Conservation (phyloP, 495 filamentous ascomycete species). For the Xylaria palmicola region DNA sequence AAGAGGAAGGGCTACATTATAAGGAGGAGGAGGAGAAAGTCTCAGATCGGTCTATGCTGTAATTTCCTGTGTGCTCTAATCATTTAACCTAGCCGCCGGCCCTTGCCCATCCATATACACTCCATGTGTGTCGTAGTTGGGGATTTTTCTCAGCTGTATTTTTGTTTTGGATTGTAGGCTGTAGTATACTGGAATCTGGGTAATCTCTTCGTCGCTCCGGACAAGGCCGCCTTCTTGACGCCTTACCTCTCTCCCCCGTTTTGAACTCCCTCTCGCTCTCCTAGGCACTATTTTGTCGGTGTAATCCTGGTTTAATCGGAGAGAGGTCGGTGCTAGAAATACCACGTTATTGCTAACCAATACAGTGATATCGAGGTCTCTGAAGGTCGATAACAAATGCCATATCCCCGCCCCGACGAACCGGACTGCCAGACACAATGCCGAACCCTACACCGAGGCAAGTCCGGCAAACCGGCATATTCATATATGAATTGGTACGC, state of each 20-base stretch:
- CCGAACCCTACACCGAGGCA: background rate
- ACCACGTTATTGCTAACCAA: background rate
- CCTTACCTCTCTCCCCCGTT: background rate
- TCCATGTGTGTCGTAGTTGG: background rate
- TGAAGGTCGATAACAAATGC: background rate
- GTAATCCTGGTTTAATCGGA: background rate
- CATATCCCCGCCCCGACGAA: background rate
- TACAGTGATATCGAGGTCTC: background rate
- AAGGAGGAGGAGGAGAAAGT: background rate
- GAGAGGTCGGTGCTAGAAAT: background rate
- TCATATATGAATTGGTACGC: background rate
- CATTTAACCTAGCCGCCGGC: no score
- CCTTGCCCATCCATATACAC: background rate
- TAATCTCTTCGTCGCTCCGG: background rate
- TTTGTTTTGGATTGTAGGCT: background rate
- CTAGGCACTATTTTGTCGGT: background rate
- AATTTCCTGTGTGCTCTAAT: background rate
- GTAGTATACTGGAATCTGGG: conserved; percentile 1
- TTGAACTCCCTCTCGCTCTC: background rate
- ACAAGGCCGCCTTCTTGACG: background rate
- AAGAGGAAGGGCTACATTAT: background rate
- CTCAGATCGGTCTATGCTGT: background rate
- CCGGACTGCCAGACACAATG: conserved; percentile 2
- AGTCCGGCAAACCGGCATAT: background rate
- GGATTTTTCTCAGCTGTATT: background rate